Conservation (phyloP, 208 protist genomes). For the Trypanosoma rangeli region DNA sequence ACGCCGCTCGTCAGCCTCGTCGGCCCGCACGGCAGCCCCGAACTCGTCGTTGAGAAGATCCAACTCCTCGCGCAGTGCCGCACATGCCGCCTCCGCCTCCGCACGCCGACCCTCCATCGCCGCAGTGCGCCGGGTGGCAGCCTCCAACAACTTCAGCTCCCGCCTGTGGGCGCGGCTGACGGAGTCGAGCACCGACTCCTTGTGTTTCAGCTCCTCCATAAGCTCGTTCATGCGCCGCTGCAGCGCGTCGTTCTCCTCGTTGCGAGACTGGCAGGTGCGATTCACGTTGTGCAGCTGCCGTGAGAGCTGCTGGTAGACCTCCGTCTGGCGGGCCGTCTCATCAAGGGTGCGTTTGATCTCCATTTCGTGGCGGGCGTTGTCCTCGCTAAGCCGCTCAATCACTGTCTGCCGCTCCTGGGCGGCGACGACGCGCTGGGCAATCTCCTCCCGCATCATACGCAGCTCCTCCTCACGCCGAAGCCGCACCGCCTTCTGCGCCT, state of each 20-base stretch:
- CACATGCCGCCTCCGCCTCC: constrained; percentile 53
- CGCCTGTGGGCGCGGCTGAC: constrained; percentile 46
- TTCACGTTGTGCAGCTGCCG: constrained; percentile 79
- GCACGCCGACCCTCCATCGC: constrained; percentile 48
- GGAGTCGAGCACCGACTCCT: constrained; percentile 55
- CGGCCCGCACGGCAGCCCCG: constrained; percentile 24
- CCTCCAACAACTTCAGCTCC: constrained; percentile 65
- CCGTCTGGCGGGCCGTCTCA: constrained; percentile 58
- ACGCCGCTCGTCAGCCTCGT: constrained; percentile 47
- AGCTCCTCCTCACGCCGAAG: constrained; percentile 83
- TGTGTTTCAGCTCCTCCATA: constrained; percentile 58
- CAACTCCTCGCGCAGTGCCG: constrained; percentile 47
- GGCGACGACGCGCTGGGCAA: constrained; percentile 38
- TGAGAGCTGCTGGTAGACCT: constrained; percentile 82
- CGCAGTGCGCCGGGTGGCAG: constrained; percentile 71
- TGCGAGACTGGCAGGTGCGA: constrained; percentile 85
- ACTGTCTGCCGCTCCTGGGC: constrained; percentile 41
- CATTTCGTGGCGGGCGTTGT: constrained; percentile 46
- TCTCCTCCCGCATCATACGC: constrained; percentile 57
- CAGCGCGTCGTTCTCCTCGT: constrained; percentile 81
- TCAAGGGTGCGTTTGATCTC: constrained; percentile 39
- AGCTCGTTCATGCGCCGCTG: constrained; percentile 60
- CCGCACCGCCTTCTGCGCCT: constrained; percentile 53
- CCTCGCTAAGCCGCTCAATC: constrained; percentile 60
- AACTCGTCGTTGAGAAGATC: constrained; percentile 57